A percentile compares a stretch with the other conserved stretches of the same genome.
phyloP scores from a whole-genome alignment of 805 yeast species.

The Pichia phayaonensis region DNA sequence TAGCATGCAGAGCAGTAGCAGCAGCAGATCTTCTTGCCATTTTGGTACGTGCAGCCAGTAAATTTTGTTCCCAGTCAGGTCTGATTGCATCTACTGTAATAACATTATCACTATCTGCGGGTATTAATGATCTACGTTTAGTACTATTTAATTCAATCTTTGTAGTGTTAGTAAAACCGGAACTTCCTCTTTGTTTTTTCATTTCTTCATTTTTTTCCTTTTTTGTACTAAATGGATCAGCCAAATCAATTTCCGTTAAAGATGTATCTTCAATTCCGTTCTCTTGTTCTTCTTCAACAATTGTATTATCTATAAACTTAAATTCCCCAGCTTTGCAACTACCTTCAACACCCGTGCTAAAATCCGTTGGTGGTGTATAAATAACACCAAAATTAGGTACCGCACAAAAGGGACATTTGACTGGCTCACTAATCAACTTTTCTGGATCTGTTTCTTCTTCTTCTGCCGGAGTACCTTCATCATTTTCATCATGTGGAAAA shows the following conservation, averaged over 20 bases:
- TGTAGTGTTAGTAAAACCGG: background rate
- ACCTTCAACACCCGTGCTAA: conserved; percentile 52
- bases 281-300: conserved; percentile 22
- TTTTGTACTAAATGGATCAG: conserved; percentile 6
- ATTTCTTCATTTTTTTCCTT: background rate
- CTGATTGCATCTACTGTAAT: conserved; percentile 75
- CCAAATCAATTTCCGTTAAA: conserved; percentile 6
- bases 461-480: conserved; percentile 17
- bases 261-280: background rate
- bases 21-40: conserved; percentile 86
- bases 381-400: conserved; percentile 78
- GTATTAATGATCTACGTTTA: conserved; percentile 46
- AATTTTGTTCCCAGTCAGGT: conserved; percentile 86
- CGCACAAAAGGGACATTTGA: conserved; percentile 91
- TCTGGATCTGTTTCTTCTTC: conserved; percentile 38
- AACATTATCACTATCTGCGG: conserved; percentile 62
- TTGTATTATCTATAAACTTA: conserved; percentile 14
- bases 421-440: conserved; percentile 74
- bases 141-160: conserved; percentile 6
- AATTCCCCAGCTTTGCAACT: conserved; percentile 38
- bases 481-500: conserved; percentile 69
- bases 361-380: conserved; percentile 53
- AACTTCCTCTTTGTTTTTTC: background rate
- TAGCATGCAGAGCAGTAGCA: conserved; percentile 88
- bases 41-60: conserved; percentile 63